Evolutionary conservation across 768 basidiomycete genomes (phyloP).

Genomic region (Rhodotorula sphaerocarpa): DNA sequence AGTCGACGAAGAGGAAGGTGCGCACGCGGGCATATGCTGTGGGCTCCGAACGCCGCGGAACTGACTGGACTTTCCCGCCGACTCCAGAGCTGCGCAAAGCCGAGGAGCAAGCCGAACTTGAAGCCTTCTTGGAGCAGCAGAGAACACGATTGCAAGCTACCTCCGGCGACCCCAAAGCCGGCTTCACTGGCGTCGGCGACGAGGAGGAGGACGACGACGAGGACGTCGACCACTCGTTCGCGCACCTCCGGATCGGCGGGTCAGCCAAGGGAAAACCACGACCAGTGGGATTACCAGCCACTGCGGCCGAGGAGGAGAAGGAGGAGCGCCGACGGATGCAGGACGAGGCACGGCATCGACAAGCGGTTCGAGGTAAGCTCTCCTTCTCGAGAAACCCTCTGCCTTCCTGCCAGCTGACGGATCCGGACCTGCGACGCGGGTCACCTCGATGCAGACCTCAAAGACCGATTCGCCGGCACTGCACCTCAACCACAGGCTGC

Average conservation of each 20-base stretch:
- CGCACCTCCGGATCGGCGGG: conserved; percentile 14
- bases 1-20: conserved; percentile 10
- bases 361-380: conserved; percentile 21
- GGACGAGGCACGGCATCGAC: conserved; percentile 21
- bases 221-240: conserved; percentile 24
- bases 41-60: no score
- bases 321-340: conserved; percentile 4
- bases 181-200: neutral
- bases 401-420: no score
- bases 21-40: neutral
- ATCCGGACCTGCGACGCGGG: no score
- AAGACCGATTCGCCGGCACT: conserved; percentile 19
- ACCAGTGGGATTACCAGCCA: no score
- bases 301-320: neutral
- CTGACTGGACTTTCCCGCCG: neutral
- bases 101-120: conserved; percentile 10
- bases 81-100: conserved; percentile 3
- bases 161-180: neutral
- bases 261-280: neutral
- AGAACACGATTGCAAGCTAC: neutral
- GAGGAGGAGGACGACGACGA: neutral
- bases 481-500: no score
- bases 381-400: neutral
- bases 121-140: conserved; percentile 5
- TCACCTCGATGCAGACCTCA: no score